Evolutionary conservation across 495 filamentous ascomycete species (phyloP), one percentile per base, ranked within the genome.

Genomic region (Choiromyces venosus): DNA sequence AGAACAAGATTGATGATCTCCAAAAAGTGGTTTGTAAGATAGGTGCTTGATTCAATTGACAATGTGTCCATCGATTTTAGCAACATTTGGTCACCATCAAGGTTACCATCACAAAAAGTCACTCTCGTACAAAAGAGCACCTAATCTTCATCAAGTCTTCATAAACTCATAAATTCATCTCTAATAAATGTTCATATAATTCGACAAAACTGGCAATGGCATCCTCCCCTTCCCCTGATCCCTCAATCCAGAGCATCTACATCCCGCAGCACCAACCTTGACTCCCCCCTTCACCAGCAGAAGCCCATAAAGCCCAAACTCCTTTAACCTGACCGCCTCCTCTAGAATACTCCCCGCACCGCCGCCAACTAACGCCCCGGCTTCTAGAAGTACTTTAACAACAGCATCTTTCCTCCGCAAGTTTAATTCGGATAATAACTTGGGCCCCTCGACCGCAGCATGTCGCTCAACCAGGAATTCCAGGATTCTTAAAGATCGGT

Each of bases 101-200:
- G 25, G 10, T 14, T 61, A 5, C 52, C 52, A 33, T 61, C 52
- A 61, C 3, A 33, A 61, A 2, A 61, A 56, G n/a, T 56, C 46
- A 56, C 46, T 56, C 46, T 56, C 46, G 2, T 25, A 4, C 8
- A 12, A n/a, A n/a, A 0, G 8, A 8, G 9, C 8, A 14, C 9
- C 9, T 4, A 56, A 56, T 5, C 8, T 25, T 29, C 46, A 25
- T 56, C 8, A 29, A 52, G 44, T 2, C 21, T n/a, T 9, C 44
- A 52, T 21, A 52, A 25, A 19, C 21, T 21, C n/a, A 14, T 25
- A 56, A 56, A 29, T 29, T 56, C 14, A 56, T 29, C n/a, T 56
- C 52, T 56, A 56, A 29, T 56, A 56, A 56, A 56, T 56, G 29
- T 56, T 56, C 52, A 56, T 56, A 56, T 56, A 56, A 56, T 56